Evolutionary conservation across 148 eudicot genomes (phyloP).

Genomic region (Camellia granthamiana): DNA sequence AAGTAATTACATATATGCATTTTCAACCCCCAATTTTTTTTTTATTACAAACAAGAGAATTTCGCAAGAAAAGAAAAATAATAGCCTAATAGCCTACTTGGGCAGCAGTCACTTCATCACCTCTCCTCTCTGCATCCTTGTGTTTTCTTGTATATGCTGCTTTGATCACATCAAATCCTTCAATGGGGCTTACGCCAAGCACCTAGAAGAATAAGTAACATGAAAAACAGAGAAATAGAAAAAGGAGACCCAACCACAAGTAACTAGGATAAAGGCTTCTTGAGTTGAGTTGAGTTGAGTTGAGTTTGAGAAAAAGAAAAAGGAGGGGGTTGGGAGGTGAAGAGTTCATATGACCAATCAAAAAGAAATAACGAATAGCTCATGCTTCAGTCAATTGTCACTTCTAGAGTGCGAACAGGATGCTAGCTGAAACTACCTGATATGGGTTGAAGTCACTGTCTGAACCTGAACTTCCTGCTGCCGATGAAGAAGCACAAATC

Average conservation of each 20-base stretch:
- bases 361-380: not conserved
- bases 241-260: no score
- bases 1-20: not conserved
- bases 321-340: no score
- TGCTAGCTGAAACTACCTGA: conserved; percentile 40
- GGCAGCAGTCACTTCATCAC: conserved; percentile 69
- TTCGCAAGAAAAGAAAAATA: not conserved
- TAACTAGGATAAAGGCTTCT: no score
- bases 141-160: conserved; percentile 65
- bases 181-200: conserved; percentile 83
- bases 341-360: not conserved
- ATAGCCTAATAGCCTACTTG: conserved; percentile 33
- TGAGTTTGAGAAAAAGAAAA: not conserved
- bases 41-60: not conserved
- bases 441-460: conserved; percentile 65
- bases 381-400: not conserved
- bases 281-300: no score
- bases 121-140: conserved; percentile 87
- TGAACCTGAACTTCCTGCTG: conserved; percentile 72
- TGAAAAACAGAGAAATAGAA: not conserved
- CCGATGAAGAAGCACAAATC: conserved; percentile 63
- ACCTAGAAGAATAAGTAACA: conserved; percentile 35
- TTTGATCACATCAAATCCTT: conserved; percentile 80
- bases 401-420: not conserved
- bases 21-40: no score